phyloP scores from a whole-genome alignment of 202 grass and related monocot genomes.

The Saccharum hybrid region DNA sequence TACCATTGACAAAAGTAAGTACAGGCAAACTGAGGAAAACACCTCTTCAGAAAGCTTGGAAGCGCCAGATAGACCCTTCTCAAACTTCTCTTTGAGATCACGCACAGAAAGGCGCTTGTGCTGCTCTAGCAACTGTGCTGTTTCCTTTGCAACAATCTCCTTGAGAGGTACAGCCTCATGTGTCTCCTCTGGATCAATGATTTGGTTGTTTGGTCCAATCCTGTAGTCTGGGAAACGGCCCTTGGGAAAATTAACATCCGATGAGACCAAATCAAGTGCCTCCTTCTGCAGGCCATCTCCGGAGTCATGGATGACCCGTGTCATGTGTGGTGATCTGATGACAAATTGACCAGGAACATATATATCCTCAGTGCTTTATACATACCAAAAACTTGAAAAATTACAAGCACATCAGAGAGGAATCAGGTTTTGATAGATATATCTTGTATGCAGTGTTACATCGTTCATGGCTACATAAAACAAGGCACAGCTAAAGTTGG shows the following conservation, averaged over 20 bases:
- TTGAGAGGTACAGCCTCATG: slow-evolving; percentile 68
- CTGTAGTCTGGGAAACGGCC: slow-evolving; percentile 80
- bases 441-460: neutral
- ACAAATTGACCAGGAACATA: slow-evolving; percentile 25
- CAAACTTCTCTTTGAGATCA: slow-evolving; percentile 94
- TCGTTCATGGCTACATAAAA: slow-evolving; percentile 24
- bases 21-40: slow-evolving; percentile 29
- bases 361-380: slow-evolving; percentile 12
- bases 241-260: slow-evolving; percentile 83
- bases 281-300: slow-evolving; percentile 77
- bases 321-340: slow-evolving; percentile 60
- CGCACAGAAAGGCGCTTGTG: slow-evolving; percentile 84
- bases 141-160: slow-evolving; percentile 94
- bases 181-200: slow-evolving; percentile 78
- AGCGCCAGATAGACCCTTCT: slow-evolving; percentile 77
- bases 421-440: neutral
- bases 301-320: slow-evolving; percentile 69
- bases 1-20: slow-evolving; percentile 10
- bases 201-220: slow-evolving; percentile 82
- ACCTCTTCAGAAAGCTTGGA: slow-evolving; percentile 89
- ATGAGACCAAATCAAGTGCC: slow-evolving; percentile 68
- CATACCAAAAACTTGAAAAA: neutral
- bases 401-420: neutral
- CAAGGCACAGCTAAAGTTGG: neutral
- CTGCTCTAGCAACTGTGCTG: slow-evolving; percentile 79